Conservation (phyloP, 768 basidiomycete genomes). For the Podaxis mareebaensis region DNA sequence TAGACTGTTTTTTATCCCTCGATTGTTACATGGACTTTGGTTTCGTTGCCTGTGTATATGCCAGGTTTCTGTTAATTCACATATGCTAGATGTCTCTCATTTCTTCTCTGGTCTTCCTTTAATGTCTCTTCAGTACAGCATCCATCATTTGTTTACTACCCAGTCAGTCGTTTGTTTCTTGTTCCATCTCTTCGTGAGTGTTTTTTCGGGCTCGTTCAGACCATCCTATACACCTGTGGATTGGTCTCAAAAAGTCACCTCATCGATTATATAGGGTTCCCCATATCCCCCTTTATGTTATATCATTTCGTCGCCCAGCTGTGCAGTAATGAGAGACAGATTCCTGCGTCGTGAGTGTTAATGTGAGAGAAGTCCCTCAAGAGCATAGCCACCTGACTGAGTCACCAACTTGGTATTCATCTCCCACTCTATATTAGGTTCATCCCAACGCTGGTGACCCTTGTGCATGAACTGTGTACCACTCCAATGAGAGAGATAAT, state of each 20-base stretch:
- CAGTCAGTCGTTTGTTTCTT: background rate
- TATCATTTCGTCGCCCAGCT: too few species aligned
- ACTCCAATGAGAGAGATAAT: background rate
- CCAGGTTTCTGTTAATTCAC: slow-evolving; percentile 16
- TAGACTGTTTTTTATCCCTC: background rate
- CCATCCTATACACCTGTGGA: background rate
- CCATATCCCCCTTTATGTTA: background rate
- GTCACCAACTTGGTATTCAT: background rate
- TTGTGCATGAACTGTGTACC: background rate
- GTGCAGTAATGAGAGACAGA: too few species aligned
- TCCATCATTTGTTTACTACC: background rate
- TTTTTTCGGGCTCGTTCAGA: background rate
- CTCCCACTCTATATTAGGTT: background rate
- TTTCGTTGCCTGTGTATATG: background rate
- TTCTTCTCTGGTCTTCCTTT: slow-evolving; percentile 2
- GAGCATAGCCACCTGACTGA: background rate
- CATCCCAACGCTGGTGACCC: background rate
- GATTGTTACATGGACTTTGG: background rate
- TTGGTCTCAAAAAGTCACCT: background rate
- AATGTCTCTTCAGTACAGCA: background rate
- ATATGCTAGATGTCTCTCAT: slow-evolving; percentile 21
- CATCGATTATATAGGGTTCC: background rate
- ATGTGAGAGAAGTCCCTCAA: background rate
- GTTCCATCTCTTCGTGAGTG: background rate
- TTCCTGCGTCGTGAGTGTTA: too few species aligned